phyloP scores from a whole-genome alignment of 352 stramenopile genomes.

The Globisporangium mamillatum region DNA sequence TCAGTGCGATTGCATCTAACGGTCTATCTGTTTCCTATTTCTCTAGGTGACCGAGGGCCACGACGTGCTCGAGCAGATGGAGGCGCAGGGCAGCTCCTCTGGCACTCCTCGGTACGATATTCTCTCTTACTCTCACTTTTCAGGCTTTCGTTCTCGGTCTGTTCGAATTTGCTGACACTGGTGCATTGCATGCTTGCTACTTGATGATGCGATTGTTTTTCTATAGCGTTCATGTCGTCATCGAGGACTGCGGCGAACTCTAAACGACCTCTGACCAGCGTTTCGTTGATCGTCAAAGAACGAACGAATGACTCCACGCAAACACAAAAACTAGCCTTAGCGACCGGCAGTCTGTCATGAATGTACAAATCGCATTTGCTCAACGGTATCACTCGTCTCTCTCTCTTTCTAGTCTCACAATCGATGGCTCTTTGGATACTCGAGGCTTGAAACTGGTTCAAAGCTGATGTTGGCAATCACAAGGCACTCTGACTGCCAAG shows the following conservation, averaged over 20 bases:
- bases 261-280: conserved; percentile 18
- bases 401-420: no score
- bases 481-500: not conserved
- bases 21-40: not conserved
- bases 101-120: conserved; percentile 75
- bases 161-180: conserved; percentile 25
- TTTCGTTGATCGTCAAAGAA: no score
- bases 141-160: not conserved
- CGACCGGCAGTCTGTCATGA: not conserved
- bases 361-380: not conserved
- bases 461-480: not conserved
- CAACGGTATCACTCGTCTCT: not conserved
- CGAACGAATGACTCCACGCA: not conserved
- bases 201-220: not conserved
- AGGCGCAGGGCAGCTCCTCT: conserved; percentile 90
- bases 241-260: conserved; percentile 97
- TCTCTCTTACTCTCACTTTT: not conserved
- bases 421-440: not conserved
- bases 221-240: conserved; percentile 72
- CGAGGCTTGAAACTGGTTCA: not conserved
- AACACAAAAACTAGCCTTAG: not conserved
- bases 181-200: not conserved
- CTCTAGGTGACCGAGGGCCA: conserved; percentile 86
- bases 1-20: not conserved
- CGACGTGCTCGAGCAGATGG: conserved; percentile 96